Percentiles rank a stretch among this genome's conserved stretches.
Conservation (phyloP, 2,329 filamentous ascomycete species). For the Fusarium torreyae region DNA sequence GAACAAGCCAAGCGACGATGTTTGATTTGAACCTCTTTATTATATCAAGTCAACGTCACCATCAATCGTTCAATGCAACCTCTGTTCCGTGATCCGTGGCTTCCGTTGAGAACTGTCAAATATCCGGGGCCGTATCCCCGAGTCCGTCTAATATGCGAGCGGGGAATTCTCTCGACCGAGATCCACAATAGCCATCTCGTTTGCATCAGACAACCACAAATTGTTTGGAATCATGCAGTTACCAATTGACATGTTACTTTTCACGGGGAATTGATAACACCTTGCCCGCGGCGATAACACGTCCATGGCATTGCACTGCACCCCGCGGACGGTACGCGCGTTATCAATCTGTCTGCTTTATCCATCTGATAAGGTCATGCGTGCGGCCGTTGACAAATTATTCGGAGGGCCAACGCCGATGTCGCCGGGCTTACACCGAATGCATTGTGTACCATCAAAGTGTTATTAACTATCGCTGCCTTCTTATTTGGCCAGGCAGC, state of each 20-base stretch:
- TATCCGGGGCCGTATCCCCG: constrained; percentile 31
- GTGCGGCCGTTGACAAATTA: constrained; percentile 13
- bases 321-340: constrained; percentile 9
- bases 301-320: not conserved
- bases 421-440: constrained; percentile 24
- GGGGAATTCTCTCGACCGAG: constrained; percentile 36
- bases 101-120: constrained; percentile 5
- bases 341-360: constrained; percentile 43
- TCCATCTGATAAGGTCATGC: constrained; percentile 32
- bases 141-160: constrained; percentile 39
- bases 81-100: not conserved
- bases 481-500: constrained; percentile 39
- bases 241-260: not conserved
- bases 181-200: constrained; percentile 18
- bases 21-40: not conserved
- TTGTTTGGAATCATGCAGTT: not conserved
- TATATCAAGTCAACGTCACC: not conserved
- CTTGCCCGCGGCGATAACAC: not conserved
- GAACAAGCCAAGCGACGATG: too few species aligned
- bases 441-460: not conserved
- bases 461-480: constrained; percentile 35
- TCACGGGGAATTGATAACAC: not conserved
- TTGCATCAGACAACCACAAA: not conserved
- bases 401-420: constrained; percentile 27
- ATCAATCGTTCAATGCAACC: not conserved